Conservation (phyloP, 2,329 filamentous ascomycete genomes). For the Exophiala aquamarina region DNA sequence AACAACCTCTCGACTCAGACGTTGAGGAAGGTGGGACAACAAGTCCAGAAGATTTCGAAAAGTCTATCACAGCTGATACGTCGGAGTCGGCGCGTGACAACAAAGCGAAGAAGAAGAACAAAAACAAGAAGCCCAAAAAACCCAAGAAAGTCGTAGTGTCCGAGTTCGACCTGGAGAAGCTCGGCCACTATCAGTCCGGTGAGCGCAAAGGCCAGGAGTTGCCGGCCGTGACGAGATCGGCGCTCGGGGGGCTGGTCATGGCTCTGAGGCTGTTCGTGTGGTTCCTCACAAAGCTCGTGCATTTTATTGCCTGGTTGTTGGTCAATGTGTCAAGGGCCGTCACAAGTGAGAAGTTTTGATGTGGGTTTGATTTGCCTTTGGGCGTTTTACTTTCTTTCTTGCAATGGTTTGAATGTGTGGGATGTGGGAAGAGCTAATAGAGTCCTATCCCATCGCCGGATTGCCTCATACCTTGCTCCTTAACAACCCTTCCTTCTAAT, state of each 20-base stretch:
- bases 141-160: constrained; percentile 37
- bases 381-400: no score
- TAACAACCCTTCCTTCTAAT: no score
- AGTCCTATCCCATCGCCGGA: no score
- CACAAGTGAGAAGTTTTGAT: constrained; percentile 42
- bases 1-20: neutral
- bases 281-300: constrained; percentile 38
- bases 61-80: constrained; percentile 15
- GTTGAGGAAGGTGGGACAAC: neutral
- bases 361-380: constrained; percentile 7
- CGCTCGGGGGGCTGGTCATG: constrained; percentile 40
- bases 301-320: constrained; percentile 42
- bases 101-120: constrained; percentile 1
- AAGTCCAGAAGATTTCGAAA: constrained; percentile 2
- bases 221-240: constrained; percentile 36
- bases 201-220: constrained; percentile 41
- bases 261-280: constrained; percentile 39
- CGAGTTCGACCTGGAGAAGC: constrained; percentile 47
- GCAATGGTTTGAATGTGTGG: no score
- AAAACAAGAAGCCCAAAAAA: constrained; percentile 28
- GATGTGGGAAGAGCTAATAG: no score
- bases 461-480: no score
- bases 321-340: constrained; percentile 39
- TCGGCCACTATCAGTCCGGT: constrained; percentile 40
- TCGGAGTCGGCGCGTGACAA: no score